Evolutionary conservation across 768 basidiomycete genomes (phyloP).

Genomic region (Cystofilobasidium capitatum): DNA sequence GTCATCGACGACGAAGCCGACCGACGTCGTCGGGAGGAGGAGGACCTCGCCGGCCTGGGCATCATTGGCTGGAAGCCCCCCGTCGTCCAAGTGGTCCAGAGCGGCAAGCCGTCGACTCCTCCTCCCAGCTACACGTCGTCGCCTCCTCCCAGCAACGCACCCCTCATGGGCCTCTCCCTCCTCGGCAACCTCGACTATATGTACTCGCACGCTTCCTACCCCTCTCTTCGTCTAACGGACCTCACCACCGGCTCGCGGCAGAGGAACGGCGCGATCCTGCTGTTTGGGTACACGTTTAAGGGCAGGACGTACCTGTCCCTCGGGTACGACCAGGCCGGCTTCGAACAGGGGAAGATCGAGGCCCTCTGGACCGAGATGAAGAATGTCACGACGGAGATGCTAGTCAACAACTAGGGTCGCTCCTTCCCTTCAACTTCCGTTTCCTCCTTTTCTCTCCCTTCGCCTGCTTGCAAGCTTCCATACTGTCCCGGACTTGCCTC

Average conservation of each 20-base stretch:
- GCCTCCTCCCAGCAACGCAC: conserved; percentile 1
- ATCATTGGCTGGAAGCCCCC: not conserved
- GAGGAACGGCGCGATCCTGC: conserved; percentile 60
- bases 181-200: conserved; percentile 26
- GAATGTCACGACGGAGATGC: conserved; percentile 51
- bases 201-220: conserved; percentile 8
- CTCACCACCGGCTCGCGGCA: conserved; percentile 76
- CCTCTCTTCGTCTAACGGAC: conserved; percentile 46
- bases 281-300: conserved; percentile 51
- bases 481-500: too few species aligned
- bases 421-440: not conserved
- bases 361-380: conserved; percentile 59
- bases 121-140: not conserved
- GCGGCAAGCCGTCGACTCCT: not conserved
- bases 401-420: conserved; percentile 36
- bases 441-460: not conserved
- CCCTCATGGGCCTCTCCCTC: conserved; percentile 26
- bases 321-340: conserved; percentile 69
- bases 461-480: too few species aligned
- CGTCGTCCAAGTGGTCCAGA: not conserved
- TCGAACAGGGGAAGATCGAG: conserved; percentile 48
- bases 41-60: conserved; percentile 5
- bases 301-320: conserved; percentile 62
- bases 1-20: conserved; percentile 55
- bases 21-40: conserved; percentile 4